Base-by-base conservation (phyloP, 2,329 filamentous ascomycete genomes). In the Pseudopithomyces chartarum region DNA sequence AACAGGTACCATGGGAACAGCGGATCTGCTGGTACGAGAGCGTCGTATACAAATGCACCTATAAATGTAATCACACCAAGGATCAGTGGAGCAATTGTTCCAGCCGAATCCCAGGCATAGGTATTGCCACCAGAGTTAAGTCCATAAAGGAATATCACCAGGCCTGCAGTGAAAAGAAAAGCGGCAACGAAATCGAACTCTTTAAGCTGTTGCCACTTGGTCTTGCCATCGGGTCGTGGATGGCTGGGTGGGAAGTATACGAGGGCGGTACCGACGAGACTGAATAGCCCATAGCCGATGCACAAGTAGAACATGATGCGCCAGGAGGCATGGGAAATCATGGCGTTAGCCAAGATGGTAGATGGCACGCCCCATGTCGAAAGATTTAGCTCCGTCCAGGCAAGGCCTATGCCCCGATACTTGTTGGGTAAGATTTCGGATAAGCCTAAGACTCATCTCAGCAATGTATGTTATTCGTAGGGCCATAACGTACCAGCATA, bases 221-320 rank as follows among this genome's bases (percentile, higher is more conserved):
- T 66, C 52, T 67, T 67, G n/a, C 58, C 58, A 54, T 64, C 64
- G 2, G 58, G 57, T n/a, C 78, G 77, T 19, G 73, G 64, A 64
- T 77, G 82, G 7, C 74, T 76, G 0, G 82, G 80, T 22, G 80
- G 81, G 59, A 78, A 77, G 67, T 83, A 84, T 54, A 80, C 78
- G 58, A 80, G 71, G 33, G 70, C 68, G 55, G 78, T 82, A 6
- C 81, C 71, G 1, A 73, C 63, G 1, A 79, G 61, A 11, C 77
- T 70, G 20, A 80, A 55, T n/a, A 70, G 73, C 34, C 72, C 75
- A 54, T 80, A 70, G 51, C 82, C 79, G 60, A 80, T 79, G 54
- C 77, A 78, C 3, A 84, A 62, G 60, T 80, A 63, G 38, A 63
- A 63, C 59, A 60, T 61, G 19, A 61, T 58, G 17, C 59, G 73